A percentile compares a stretch with the other conserved stretches of the same genome.
Conservation (phyloP, 345 rosid genomes). For the Lepidium africanum region DNA sequence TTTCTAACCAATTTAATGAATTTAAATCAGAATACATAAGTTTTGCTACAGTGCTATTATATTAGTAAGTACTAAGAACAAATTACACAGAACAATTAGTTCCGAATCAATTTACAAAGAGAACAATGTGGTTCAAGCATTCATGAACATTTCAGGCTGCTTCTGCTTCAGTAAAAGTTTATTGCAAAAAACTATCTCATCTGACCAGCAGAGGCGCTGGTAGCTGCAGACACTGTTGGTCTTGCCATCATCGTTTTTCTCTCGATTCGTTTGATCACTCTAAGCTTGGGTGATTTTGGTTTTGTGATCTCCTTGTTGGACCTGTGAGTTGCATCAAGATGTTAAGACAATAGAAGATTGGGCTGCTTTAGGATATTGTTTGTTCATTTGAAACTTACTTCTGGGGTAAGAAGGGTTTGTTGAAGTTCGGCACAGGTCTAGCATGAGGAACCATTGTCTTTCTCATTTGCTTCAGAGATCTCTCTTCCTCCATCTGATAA, state of each 20-base stretch:
- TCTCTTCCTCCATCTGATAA: conserved; percentile 83
- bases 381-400: not conserved
- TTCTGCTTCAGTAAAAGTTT: not conserved
- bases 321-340: conserved; percentile 27
- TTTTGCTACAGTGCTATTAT: not conserved
- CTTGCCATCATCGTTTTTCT: conserved; percentile 26
- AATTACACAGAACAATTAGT: not conserved
- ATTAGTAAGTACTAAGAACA: not conserved
- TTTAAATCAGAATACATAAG: conserved; percentile 8
- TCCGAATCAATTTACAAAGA: conserved; percentile 6
- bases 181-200: conserved; percentile 21
- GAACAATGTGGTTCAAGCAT: conserved; percentile 56
- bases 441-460: conserved; percentile 92
- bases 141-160: conserved; percentile 54
- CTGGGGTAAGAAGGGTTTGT: conserved; percentile 76
- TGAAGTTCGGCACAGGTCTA: conserved; percentile 80
- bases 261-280: conserved; percentile 25
- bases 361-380: not conserved
- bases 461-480: conserved; percentile 78
- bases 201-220: conserved; percentile 27
- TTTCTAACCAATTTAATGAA: not conserved
- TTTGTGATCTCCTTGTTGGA: conserved; percentile 64
- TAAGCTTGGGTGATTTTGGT: conserved; percentile 63
- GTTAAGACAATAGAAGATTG: not conserved
- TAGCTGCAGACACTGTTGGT: conserved; percentile 17